phyloP scores from a whole-genome alignment of 495 filamentous ascomycete genomes.

The Coniosporium apollinis region DNA sequence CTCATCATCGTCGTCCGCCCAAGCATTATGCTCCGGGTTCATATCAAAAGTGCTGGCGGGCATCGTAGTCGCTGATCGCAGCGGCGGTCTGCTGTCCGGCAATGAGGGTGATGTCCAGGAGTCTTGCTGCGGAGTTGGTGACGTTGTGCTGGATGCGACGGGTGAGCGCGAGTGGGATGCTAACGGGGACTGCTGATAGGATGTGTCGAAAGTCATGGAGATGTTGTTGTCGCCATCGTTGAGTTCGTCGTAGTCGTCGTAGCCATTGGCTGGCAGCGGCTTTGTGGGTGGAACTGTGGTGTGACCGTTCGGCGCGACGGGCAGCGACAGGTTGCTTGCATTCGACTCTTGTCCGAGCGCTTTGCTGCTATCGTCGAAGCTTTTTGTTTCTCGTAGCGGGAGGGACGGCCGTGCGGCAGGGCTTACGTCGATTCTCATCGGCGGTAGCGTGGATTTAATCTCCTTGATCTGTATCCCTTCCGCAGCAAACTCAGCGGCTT shows the following conservation, averaged over 20 bases:
- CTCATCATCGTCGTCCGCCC: constrained; percentile 25
- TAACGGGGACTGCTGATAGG: not conserved
- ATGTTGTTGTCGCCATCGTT: not conserved
- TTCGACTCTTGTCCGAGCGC: constrained; percentile 1
- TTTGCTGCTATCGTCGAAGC: constrained; percentile 20
- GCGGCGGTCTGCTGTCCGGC: constrained; percentile 1
- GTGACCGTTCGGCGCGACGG: not conserved
- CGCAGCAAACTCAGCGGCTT: constrained; percentile 52
- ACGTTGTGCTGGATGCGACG: not conserved
- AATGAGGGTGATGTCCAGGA: not conserved
- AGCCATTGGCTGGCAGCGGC: not conserved
- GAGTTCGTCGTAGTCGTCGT: constrained; percentile 1
- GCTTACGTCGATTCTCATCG: constrained; percentile 60
- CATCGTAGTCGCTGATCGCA: constrained; percentile 3
- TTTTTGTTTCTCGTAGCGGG: constrained; percentile 33
- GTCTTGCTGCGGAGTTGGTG: not conserved
- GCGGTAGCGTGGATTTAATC: constrained; percentile 71
- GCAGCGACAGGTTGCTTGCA: not conserved
- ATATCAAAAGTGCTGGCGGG: not conserved
- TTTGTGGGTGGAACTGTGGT: not conserved
- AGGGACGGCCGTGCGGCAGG: constrained; percentile 18
- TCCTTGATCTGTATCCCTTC: constrained; percentile 69
- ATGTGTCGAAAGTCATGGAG: constrained; percentile 1
- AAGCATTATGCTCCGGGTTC: constrained; percentile 9
- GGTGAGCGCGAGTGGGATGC: not conserved